These are phyloP conservation scores for Clarireedia hainanense DNA, from an alignment of 2,329 filamentous ascomycete genomes.

Conservation along the genomic window DNA sequence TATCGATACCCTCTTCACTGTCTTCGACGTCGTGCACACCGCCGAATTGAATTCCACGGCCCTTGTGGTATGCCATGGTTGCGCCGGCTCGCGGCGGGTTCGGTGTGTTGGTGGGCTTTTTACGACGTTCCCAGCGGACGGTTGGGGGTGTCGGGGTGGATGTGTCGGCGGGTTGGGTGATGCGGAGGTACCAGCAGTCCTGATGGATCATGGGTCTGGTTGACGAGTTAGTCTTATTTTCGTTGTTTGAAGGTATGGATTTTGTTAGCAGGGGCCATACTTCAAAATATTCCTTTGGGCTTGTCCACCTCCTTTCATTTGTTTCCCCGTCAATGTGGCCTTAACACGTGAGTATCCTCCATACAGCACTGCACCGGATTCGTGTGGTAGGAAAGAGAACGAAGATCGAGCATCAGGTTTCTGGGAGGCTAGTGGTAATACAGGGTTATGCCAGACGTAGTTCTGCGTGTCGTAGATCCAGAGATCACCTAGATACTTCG, in stretches of 20 bases:
- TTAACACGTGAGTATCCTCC: slow-evolving; percentile 94
- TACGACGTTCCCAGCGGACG: slow-evolving; percentile 86
- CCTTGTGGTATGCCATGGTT: slow-evolving; percentile 92
- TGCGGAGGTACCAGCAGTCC: slow-evolving; percentile 87
- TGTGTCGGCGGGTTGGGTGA: slow-evolving; percentile 66
- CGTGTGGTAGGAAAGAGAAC: slow-evolving; percentile 86
- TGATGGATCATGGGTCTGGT: slow-evolving; percentile 74
- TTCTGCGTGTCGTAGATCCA: slow-evolving; percentile 93
- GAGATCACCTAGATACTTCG: slow-evolving; percentile 85
- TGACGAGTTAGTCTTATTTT: background rate
- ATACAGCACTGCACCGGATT: slow-evolving; percentile 81
- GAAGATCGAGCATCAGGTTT: slow-evolving; percentile 88
- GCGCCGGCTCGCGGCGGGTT: slow-evolving; percentile 77
- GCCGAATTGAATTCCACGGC: slow-evolving; percentile 85
- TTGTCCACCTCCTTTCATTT: slow-evolving; percentile 49
- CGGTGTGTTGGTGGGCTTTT: slow-evolving; percentile 84
- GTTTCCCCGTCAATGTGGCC: slow-evolving; percentile 54
- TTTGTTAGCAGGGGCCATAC: background rate
- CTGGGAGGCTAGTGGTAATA: slow-evolving; percentile 66
- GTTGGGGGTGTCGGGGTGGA: slow-evolving; percentile 57
- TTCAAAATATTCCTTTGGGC: slow-evolving; percentile 67
- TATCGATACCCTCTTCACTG: slow-evolving; percentile 90
- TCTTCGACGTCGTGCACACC: slow-evolving; percentile 91
- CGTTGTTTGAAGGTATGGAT: background rate
- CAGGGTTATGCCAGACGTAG: slow-evolving; percentile 75